Evolutionary conservation across 1,284 basidiomycete genomes (phyloP).

Genomic region (Cystobasidiaceae sp.): DNA sequence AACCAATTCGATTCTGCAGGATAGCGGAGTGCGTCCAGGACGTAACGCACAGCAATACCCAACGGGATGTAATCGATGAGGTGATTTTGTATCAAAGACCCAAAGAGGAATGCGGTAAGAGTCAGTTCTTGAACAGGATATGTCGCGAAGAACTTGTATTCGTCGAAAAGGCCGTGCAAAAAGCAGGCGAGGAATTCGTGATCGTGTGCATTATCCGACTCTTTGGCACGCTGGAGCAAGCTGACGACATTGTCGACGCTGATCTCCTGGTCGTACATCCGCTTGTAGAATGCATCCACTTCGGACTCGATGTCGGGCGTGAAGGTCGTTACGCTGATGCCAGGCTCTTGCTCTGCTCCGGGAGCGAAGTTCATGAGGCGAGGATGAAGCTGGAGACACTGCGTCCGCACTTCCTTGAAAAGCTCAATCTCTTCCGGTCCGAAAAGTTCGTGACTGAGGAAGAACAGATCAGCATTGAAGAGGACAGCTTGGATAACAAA

Average conservation of each 20-base stretch:
- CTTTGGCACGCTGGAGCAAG: constrained; percentile 78
- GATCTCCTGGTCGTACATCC: constrained; percentile 91
- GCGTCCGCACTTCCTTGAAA: constrained; percentile 86
- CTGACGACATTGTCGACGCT: constrained; percentile 89
- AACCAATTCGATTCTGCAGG: constrained; percentile 88
- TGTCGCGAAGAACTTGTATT: constrained; percentile 98
- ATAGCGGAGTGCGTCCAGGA: constrained; percentile 86
- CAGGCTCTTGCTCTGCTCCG: constrained; percentile 76
- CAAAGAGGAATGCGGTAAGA: constrained; percentile 95
- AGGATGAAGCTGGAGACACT: constrained; percentile 91
- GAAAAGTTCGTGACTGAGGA: constrained; percentile 52
- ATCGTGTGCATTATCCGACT: constrained; percentile 74
- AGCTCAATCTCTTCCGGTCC: constrained; percentile 69
- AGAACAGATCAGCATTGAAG: constrained; percentile 21
- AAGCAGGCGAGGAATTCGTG: constrained; percentile 98
- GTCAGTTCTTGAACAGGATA: constrained; percentile 90
- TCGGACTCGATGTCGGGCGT: constrained; percentile 82
- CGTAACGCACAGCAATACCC: constrained; percentile 94
- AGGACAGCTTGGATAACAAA: constrained; percentile 30
- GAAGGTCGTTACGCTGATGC: constrained; percentile 83
- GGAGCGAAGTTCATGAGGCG: constrained; percentile 94
- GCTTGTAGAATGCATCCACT: constrained; percentile 91
- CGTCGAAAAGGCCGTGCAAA: constrained; percentile 98
- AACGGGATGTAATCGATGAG: constrained; percentile 93
- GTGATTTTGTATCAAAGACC: constrained; percentile 88